phyloP scores from a whole-genome alignment of 2,329 filamentous ascomycete genomes.

The Calonectria hongkongensis region DNA sequence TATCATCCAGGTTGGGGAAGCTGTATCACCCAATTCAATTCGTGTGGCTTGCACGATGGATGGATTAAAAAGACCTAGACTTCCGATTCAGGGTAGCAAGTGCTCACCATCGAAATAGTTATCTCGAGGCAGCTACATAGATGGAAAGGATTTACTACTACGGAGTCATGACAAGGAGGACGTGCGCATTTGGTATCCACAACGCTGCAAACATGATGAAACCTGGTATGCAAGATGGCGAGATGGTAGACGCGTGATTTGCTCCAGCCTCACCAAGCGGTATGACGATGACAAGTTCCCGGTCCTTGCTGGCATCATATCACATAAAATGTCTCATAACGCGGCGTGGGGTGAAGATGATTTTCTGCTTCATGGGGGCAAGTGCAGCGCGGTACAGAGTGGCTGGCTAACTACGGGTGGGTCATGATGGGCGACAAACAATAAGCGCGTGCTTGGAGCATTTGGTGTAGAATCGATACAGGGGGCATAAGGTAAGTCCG shows the following conservation, averaged over 20 bases:
- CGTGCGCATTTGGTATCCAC: constrained; percentile 15
- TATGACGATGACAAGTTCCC: too few species aligned
- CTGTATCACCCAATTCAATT: not conserved
- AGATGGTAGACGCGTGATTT: constrained; percentile 10
- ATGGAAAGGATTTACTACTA: not conserved
- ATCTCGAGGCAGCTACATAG: not conserved
- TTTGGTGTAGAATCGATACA: not conserved
- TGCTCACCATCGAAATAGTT: too few species aligned
- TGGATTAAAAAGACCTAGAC: not conserved
- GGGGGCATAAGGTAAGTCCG: not conserved
- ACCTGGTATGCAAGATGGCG: constrained; percentile 1
- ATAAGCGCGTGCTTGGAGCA: not conserved
- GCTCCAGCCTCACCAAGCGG: not conserved
- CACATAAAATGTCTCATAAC: constrained; percentile 4
- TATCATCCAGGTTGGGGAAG: not conserved
- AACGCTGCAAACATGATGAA: not conserved
- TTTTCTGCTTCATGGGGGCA: constrained; percentile 4
- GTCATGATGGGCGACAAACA: not conserved
- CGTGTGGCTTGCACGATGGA: not conserved
- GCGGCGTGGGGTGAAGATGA: constrained; percentile 11
- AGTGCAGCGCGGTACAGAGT: not conserved
- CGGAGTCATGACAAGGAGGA: constrained; percentile 21
- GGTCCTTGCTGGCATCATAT: not conserved
- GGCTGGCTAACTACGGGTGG: not conserved
- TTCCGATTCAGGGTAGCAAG: not conserved